Conservation (phyloP, 2,329 filamentous ascomycete genomes). For the Xylariales sp. region DNA sequence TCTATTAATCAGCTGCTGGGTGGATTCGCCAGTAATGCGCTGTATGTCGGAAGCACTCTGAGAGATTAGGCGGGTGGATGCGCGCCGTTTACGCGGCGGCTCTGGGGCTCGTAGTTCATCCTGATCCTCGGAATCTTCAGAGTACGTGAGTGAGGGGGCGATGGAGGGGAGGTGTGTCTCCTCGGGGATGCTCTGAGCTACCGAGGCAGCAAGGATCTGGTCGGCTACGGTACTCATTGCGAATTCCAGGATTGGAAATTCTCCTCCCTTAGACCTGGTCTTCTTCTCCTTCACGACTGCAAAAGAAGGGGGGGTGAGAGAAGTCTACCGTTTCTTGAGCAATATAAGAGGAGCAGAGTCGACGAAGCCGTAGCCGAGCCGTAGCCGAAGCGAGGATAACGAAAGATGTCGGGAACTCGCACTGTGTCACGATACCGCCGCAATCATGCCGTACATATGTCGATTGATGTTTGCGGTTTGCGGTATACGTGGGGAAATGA, state of each 20-base stretch:
- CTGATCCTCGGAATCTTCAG: conserved; percentile 70
- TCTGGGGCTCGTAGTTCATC: conserved; percentile 62
- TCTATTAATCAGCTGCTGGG: conserved; percentile 69
- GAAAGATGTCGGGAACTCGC: neutral
- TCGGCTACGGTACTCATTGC: conserved; percentile 53
- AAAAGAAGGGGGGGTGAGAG: too few species aligned
- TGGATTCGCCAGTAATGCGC: conserved; percentile 72
- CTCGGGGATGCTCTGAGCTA: conserved; percentile 57
- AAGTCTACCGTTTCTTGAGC: neutral
- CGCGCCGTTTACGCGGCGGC: conserved; percentile 67
- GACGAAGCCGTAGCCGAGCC: neutral
- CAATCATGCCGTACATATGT: neutral
- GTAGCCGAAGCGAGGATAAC: neutral
- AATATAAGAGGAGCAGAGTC: neutral
- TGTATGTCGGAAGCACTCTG: conserved; percentile 72
- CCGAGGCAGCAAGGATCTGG: conserved; percentile 55
- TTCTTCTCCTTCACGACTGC: neutral
- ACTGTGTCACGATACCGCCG: conserved; percentile 16
- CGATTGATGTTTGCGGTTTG: conserved; percentile 1
- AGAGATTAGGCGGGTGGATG: conserved; percentile 75
- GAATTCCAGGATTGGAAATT: neutral
- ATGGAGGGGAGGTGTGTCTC: conserved; percentile 61
- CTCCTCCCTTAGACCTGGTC: neutral
- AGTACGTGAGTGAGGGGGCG: conserved; percentile 72
- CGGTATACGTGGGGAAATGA: neutral